A percentile compares a stretch with the other conserved stretches of the same genome.
phyloP scores from a whole-genome alignment of 352 stramenopile genomes.

The Phytophthora pisi region DNA sequence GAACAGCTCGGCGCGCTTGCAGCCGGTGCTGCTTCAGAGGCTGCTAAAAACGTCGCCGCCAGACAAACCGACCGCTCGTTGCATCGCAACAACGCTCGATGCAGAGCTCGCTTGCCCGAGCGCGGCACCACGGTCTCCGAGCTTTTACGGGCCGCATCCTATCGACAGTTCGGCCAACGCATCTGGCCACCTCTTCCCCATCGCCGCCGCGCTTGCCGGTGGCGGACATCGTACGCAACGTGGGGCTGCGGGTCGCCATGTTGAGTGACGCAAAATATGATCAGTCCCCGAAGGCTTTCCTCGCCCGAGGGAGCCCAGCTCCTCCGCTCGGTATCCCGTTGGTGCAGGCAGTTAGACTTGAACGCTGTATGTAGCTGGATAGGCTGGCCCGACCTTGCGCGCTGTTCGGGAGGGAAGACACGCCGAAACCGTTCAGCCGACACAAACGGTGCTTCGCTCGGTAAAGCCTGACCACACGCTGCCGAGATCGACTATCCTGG shows the following conservation, averaged over 20 bases:
- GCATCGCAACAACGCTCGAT: too few species aligned
- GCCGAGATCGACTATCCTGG: neutral
- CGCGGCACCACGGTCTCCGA: neutral
- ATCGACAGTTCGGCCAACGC: constrained; percentile 15
- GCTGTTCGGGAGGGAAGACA: constrained; percentile 28
- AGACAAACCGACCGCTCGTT: neutral
- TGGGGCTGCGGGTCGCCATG: constrained; percentile 13
- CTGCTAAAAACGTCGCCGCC: constrained; percentile 13
- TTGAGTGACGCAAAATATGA: constrained; percentile 25
- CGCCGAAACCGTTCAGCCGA: constrained; percentile 21
- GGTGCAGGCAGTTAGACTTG: constrained; percentile 14
- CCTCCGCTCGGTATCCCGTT: constrained; percentile 25
- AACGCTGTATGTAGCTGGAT: constrained; percentile 5
- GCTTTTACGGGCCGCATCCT: constrained; percentile 11
- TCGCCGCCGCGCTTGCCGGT: constrained; percentile 3
- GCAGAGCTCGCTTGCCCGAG: too few species aligned
- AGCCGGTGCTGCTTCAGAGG: constrained; percentile 24
- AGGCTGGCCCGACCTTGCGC: neutral
- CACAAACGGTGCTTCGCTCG: constrained; percentile 21
- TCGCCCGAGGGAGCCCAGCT: constrained; percentile 9
- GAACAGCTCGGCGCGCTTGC: neutral
- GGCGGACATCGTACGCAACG: constrained; percentile 17
- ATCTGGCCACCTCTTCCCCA: constrained; percentile 11
- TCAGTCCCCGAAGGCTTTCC: constrained; percentile 38
- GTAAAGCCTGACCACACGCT: constrained; percentile 19